A percentile compares a stretch with the other conserved stretches of the same genome.
Evolutionary conservation across 1,284 basidiomycete genomes (phyloP).

Genomic region (Apiotrichum veenhuisii): DNA sequence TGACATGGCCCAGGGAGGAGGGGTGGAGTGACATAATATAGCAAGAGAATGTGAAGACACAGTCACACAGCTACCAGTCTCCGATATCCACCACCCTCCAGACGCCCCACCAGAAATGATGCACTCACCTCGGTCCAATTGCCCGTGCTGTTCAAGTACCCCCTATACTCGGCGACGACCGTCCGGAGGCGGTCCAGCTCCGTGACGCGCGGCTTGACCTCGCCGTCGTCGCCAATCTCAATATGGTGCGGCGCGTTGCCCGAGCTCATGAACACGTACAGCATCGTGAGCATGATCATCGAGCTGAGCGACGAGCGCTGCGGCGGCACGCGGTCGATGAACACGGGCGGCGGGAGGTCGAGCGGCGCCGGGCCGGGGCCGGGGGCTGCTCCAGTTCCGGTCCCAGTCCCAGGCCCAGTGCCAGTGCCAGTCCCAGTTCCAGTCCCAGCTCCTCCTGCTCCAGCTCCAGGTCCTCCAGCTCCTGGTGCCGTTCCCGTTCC

Average conservation of each 20-base stretch:
- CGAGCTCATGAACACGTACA: slow-evolving; percentile 49
- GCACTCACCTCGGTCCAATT: slow-evolving; percentile 43
- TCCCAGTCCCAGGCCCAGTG: no score
- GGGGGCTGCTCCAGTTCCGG: no score
- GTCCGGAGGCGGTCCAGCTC: slow-evolving; percentile 32
- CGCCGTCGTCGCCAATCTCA: slow-evolving; percentile 36
- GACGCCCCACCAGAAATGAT: neutral
- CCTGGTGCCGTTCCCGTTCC: no score
- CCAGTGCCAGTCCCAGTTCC: no score
- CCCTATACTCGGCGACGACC: slow-evolving; percentile 33
- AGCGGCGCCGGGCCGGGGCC: slow-evolving; percentile 1
- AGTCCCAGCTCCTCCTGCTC: no score
- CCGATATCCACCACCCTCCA: no score
- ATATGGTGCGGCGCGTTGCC: slow-evolving; percentile 27
- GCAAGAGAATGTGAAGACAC: no score
- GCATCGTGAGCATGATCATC: slow-evolving; percentile 28
- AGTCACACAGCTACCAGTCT: no score
- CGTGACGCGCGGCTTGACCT: slow-evolving; percentile 28
- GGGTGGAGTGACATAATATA: no score
- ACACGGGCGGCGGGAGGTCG: slow-evolving; percentile 11
- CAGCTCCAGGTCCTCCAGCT: no score
- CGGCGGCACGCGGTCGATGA: slow-evolving; percentile 22
- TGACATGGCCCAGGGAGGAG: no score
- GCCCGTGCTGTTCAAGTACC: slow-evolving; percentile 32
- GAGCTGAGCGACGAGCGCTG: slow-evolving; percentile 31